Percentiles rank a stretch among this genome's conserved stretches.
Evolutionary conservation across 1,284 basidiomycete species (phyloP).

Genomic region (Ganoderma boninense): DNA sequence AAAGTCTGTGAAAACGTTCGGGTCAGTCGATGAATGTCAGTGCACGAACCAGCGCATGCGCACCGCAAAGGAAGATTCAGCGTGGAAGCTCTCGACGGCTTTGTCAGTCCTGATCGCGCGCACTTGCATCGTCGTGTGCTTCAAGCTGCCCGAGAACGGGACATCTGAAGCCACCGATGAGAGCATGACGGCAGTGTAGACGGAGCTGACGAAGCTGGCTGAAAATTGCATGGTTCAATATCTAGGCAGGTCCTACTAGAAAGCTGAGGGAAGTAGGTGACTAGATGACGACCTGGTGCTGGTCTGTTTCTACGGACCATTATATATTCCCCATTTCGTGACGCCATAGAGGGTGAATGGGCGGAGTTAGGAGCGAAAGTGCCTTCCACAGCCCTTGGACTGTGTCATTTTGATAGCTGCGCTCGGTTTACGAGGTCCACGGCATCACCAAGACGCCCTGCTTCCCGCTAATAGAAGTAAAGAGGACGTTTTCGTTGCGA

Average conservation of each 20-base stretch:
- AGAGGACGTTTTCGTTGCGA: not conserved
- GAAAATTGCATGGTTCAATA: conserved; percentile 23
- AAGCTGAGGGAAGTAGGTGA: not conserved
- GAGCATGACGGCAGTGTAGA: conserved; percentile 39
- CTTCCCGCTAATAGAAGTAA: not conserved
- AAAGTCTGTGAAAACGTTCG: too few relatives aligned
- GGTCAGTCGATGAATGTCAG: too few relatives aligned
- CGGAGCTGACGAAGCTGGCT: conserved; percentile 26
- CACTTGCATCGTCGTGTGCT: conserved; percentile 49
- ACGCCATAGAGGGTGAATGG: not conserved
- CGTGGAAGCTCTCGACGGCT: conserved; percentile 51
- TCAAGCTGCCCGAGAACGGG: conserved; percentile 47
- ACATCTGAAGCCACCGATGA: conserved; percentile 33
- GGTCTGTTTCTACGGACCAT: not conserved
- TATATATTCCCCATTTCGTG: not conserved
- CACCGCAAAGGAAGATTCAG: conserved; percentile 53
- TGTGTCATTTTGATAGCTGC: not conserved
- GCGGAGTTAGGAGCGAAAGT: not conserved
- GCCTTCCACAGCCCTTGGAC: not conserved
- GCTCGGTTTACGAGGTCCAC: not conserved
- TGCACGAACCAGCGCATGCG: too few relatives aligned
- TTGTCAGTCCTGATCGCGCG: conserved; percentile 46
- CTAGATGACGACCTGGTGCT: not conserved
- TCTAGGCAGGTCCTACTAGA: not conserved
- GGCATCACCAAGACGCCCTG: not conserved